phyloP scores from a whole-genome alignment of 208 protist genomes.

The Wallacemonas collosoma region DNA sequence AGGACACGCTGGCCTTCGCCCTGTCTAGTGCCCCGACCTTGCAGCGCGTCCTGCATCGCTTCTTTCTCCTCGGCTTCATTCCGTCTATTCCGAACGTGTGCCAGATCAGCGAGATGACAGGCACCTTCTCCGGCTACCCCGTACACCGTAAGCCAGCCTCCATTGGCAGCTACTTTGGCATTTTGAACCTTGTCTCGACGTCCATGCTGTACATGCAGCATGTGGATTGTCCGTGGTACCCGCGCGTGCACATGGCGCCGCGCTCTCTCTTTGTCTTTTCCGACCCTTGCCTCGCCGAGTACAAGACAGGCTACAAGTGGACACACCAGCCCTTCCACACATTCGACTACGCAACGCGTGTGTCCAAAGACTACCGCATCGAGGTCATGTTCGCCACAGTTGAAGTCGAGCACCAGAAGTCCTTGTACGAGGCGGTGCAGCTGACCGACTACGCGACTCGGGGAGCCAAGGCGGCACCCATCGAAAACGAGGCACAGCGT shows the following conservation, averaged over 20 bases:
- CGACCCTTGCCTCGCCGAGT: constrained; percentile 79
- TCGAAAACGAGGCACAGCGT: no score
- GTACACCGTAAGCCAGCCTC: constrained; percentile 80
- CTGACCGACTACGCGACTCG: constrained; percentile 77
- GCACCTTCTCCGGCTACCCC: constrained; percentile 88
- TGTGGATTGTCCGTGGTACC: constrained; percentile 82
- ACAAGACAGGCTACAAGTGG: constrained; percentile 86
- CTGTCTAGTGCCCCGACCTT: constrained; percentile 65
- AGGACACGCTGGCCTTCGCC: constrained; percentile 85
- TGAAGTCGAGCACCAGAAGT: constrained; percentile 62
- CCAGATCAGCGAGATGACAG: constrained; percentile 90
- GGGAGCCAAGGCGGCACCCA: background rate
- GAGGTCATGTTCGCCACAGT: constrained; percentile 90
- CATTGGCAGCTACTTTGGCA: constrained; percentile 82
- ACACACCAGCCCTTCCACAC: constrained; percentile 86
- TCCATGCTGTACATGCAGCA: constrained; percentile 86
- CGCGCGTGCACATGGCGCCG: constrained; percentile 77
- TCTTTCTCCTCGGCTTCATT: constrained; percentile 85
- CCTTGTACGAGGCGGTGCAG: constrained; percentile 66
- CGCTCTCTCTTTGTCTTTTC: constrained; percentile 83
- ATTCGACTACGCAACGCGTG: constrained; percentile 86
- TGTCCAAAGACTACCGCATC: constrained; percentile 92
- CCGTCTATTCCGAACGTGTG: constrained; percentile 83
- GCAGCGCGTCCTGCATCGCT: constrained; percentile 69
- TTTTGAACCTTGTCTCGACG: constrained; percentile 87